A percentile compares a stretch with the other conserved stretches of the same genome.
Conservation (phyloP, 108 stramenopile species). For the Skeletonema potamos region DNA sequence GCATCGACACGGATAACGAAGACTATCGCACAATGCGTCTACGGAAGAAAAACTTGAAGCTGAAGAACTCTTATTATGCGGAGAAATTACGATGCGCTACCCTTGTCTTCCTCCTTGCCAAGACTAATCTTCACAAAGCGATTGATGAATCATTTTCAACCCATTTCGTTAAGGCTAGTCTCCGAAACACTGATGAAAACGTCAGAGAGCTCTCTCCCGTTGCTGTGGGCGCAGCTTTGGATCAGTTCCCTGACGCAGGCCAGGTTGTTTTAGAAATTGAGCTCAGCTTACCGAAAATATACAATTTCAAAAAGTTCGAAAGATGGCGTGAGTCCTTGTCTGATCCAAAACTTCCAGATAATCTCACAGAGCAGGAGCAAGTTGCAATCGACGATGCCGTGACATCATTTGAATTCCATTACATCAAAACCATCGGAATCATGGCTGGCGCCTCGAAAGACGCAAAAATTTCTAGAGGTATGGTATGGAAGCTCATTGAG, state of each 20-base stretch:
- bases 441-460: conserved; percentile 54
- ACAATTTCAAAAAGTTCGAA: conserved; percentile 26
- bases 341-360: conserved; percentile 43
- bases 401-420: conserved; percentile 51
- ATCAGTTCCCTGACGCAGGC: conserved; percentile 12
- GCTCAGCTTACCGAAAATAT: conserved; percentile 24
- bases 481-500: conserved; percentile 58
- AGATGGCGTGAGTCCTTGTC: conserved; percentile 29
- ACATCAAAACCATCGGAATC: conserved; percentile 50
- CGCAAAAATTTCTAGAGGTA: conserved; percentile 21
- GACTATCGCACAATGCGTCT: conserved; percentile 34
- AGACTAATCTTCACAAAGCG: conserved; percentile 23
- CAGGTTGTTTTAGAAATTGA: conserved; percentile 28
- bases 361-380: conserved; percentile 43
- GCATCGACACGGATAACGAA: conserved; percentile 20
- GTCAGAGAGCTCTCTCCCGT: conserved; percentile 28
- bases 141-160: conserved; percentile 21
- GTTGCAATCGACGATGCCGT: conserved; percentile 40
- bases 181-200: conserved; percentile 33
- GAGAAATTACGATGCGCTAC: conserved; percentile 28
- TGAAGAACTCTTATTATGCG: conserved; percentile 19
- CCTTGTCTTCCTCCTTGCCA: conserved; percentile 16
- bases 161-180: conserved; percentile 35
- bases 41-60: conserved; percentile 34
- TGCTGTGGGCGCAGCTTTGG: conserved; percentile 38